Base-by-base conservation (phyloP, 257 asterid genomes). In the Rehmannia glutinosa region DNA sequence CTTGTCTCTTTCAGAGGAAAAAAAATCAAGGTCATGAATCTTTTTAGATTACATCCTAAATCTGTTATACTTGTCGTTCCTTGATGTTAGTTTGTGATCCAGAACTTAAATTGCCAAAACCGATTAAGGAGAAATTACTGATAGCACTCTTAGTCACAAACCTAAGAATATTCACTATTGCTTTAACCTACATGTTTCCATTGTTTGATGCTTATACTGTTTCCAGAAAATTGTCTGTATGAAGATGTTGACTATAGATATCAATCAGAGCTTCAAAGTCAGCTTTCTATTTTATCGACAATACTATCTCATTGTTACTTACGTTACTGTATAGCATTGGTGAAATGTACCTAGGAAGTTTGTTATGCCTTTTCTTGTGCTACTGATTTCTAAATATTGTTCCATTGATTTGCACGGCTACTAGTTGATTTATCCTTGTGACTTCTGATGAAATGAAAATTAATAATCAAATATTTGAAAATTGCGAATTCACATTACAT, bases 1-100 rank as follows among this genome's bases (percentile, higher is more conserved):
- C 52, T 57, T 79, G 36, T 72, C 86, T 70, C 81, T 87, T 49
- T 68, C 85, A 15, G 90, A 85, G 74, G 92, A 73, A 56, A 77
- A 67, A 71, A 81, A 71, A 76, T 85, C 87, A 16, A 81, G 87
- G 93, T 86, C 62, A 59, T 41, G 47, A 33, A 52, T 54, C 46
- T 32, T 55, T 79, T 47, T 62, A 20, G 62, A 8, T 51, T 28
- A 58, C 19, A 15, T 20, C 59, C 33, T 55, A 12, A 67, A 23
- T 55, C 17, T 43, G 35, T 15, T 61, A 16, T 19, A 0, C 20
- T 17, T 63, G 38, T 63, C 46, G 35, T 66, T 47, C 43, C 42
- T 30, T 64, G 45, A 15, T 39, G 69, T 67, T 45, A 56, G 50
- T 53, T 64, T 32, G 52, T 36, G 45, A 51, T 25, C 12, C 51